Evolutionary conservation across 768 basidiomycete species (phyloP).

Genomic region (Lyophyllum atratum): DNA sequence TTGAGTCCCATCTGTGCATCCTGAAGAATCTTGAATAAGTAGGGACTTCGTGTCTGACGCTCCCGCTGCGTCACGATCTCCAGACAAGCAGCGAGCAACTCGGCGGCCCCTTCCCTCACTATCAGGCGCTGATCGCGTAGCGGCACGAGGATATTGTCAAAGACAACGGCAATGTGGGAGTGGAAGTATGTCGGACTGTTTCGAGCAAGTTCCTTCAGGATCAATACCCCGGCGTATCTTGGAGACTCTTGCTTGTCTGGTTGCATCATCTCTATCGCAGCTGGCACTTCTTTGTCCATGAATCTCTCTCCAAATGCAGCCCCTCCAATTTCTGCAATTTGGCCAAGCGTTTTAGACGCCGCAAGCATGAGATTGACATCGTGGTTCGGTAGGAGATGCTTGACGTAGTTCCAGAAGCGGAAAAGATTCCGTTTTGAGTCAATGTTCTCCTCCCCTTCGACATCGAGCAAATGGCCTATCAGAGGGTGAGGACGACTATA

Average conservation of each 20-base stretch:
- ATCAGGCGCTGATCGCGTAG: conserved; percentile 87
- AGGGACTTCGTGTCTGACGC: conserved; percentile 62
- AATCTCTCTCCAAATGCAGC: conserved; percentile 84
- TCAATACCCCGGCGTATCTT: conserved; percentile 91
- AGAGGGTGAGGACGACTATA: conserved; percentile 8
- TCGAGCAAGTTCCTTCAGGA: conserved; percentile 89
- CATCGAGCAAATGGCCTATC: conserved; percentile 71
- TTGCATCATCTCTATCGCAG: conserved; percentile 78
- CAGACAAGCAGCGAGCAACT: conserved; percentile 89
- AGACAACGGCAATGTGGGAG: conserved; percentile 82
- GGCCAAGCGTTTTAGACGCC: conserved; percentile 89
- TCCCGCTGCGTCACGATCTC: conserved; percentile 83
- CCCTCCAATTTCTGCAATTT: conserved; percentile 83
- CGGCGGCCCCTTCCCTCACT: conserved; percentile 91
- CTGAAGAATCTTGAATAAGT: conserved; percentile 79
- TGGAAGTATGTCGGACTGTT: conserved; percentile 89
- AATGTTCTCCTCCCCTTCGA: conserved; percentile 78
- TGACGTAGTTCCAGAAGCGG: conserved; percentile 91
- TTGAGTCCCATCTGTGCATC: conserved; percentile 87
- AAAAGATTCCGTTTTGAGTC: conserved; percentile 82
- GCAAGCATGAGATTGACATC: conserved; percentile 94
- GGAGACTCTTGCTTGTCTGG: conserved; percentile 81
- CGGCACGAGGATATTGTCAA: conserved; percentile 92
- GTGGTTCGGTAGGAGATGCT: conserved; percentile 85
- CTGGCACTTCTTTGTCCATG: conserved; percentile 87